Percentiles rank a stretch among this genome's conserved stretches.
phyloP scores from a whole-genome alignment of 192 early-diverging fungal species.

The Coemansia sp. region DNA sequence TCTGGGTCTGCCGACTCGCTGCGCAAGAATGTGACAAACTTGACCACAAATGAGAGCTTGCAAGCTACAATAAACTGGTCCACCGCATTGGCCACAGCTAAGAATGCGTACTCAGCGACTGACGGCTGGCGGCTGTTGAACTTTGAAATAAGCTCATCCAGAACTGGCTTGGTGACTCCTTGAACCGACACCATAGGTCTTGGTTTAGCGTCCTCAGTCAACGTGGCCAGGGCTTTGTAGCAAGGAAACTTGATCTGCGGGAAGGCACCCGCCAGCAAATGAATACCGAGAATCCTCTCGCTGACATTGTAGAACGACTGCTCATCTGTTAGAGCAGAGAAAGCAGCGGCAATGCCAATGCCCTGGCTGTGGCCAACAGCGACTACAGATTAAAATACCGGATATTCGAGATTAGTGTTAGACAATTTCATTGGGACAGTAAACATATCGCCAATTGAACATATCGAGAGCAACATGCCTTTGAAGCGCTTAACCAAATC shows the following conservation, averaged over 20 bases:
- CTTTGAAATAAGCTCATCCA: slow-evolving; percentile 8
- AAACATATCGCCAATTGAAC: neutral
- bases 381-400: slow-evolving; percentile 17
- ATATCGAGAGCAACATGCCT: slow-evolving; percentile 19
- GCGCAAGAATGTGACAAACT: slow-evolving; percentile 15
- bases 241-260: slow-evolving; percentile 65
- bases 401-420: neutral
- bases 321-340: slow-evolving; percentile 77
- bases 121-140: slow-evolving; percentile 20
- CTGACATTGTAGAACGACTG: slow-evolving; percentile 77
- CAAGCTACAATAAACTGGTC: slow-evolving; percentile 34
- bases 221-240: neutral
- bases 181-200: slow-evolving; percentile 26
- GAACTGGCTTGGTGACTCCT: slow-evolving; percentile 4
- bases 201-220: neutral
- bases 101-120: slow-evolving; percentile 6
- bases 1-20: slow-evolving; percentile 11
- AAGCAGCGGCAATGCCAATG: slow-evolving; percentile 81
- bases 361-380: slow-evolving; percentile 90
- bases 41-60: neutral
- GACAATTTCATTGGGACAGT: neutral
- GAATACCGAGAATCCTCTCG: slow-evolving; percentile 76
- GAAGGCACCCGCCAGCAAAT: slow-evolving; percentile 83
- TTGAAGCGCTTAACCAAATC: slow-evolving; percentile 30
- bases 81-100: slow-evolving; percentile 29